phyloP scores from a whole-genome alignment of 306 rosid species.

The Vachellia pachyceras region DNA sequence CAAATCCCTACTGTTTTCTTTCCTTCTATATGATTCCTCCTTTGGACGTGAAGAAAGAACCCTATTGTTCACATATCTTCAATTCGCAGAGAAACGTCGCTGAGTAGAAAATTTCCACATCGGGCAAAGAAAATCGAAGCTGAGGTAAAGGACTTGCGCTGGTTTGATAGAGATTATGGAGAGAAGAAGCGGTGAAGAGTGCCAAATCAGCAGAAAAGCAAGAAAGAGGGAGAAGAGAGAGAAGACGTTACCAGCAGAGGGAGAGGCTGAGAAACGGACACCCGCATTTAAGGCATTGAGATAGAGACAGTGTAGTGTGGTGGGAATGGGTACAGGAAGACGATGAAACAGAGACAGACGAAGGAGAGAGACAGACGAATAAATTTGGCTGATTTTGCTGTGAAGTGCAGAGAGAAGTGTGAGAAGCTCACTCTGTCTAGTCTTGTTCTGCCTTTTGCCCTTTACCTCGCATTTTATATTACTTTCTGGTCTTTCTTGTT shows the following conservation, averaged over 20 bases:
- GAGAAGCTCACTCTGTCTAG: background rate
- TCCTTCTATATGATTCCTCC: background rate
- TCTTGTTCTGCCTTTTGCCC: slow-evolving; percentile 24
- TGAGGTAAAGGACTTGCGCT: background rate
- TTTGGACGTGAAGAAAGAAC: background rate
- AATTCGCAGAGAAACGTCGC: slow-evolving; percentile 18
- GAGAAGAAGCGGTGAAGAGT: background rate
- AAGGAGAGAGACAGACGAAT: background rate
- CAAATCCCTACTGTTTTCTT: background rate
- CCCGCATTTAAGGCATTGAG: slow-evolving; percentile 37
- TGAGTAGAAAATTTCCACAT: background rate
- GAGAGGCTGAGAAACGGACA: slow-evolving; percentile 16
- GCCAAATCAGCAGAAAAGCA: background rate
- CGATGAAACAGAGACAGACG: slow-evolving; percentile 40
- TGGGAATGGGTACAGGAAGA: slow-evolving; percentile 14
- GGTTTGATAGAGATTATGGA: slow-evolving; percentile 1
- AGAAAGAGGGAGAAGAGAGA: background rate
- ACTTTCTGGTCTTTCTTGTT: slow-evolving; percentile 21
- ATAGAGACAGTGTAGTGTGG: slow-evolving; percentile 1
- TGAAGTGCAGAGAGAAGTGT: background rate
- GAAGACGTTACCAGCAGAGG: background rate
- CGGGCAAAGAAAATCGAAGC: background rate
- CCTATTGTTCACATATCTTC: slow-evolving; percentile 34
- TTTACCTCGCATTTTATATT: slow-evolving; percentile 28
- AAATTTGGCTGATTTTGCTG: slow-evolving; percentile 43